A percentile compares a stretch with the other conserved stretches of the same genome.
These are phyloP conservation scores for Kwoniella dendrophila DNA, from an alignment of 768 basidiomycete genomes.

Conservation along the genomic window DNA sequence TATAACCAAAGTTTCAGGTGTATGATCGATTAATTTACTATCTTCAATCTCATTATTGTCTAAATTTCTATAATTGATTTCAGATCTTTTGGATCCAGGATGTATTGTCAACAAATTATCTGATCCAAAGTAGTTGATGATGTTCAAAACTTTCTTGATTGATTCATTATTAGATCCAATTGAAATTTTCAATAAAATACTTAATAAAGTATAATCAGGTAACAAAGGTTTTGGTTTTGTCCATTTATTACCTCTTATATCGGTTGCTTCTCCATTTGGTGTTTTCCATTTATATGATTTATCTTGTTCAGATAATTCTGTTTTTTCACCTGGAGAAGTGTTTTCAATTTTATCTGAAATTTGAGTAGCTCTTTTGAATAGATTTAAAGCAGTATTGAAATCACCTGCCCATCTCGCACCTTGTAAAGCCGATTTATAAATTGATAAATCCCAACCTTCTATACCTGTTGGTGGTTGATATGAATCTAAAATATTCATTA, in stretches of 20 bases:
- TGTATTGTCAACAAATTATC: not conserved
- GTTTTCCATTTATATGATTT: conserved; percentile 17
- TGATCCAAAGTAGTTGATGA: conserved; percentile 7
- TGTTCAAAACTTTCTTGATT: conserved; percentile 15
- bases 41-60: not conserved
- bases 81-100: not conserved
- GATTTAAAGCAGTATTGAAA: conserved; percentile 28
- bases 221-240: conserved; percentile 10
- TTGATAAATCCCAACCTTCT: conserved; percentile 28
- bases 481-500: conserved; percentile 32
- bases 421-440: conserved; percentile 36
- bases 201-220: conserved; percentile 21
- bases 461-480: conserved; percentile 27
- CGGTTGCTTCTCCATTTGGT: conserved; percentile 25
- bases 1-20: not conserved
- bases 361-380: conserved; percentile 35
- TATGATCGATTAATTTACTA: not conserved
- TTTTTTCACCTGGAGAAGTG: conserved; percentile 2
- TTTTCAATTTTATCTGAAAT: conserved; percentile 21
- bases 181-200: conserved; percentile 9
- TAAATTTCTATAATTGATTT: not conserved
- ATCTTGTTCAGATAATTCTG: not conserved
- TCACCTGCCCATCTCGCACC: conserved; percentile 43
- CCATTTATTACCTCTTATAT: conserved; percentile 24
- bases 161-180: conserved; percentile 12